Base-by-base conservation (phyloP, 2,329 filamentous ascomycete species). In the Cladosporium sp. region DNA sequence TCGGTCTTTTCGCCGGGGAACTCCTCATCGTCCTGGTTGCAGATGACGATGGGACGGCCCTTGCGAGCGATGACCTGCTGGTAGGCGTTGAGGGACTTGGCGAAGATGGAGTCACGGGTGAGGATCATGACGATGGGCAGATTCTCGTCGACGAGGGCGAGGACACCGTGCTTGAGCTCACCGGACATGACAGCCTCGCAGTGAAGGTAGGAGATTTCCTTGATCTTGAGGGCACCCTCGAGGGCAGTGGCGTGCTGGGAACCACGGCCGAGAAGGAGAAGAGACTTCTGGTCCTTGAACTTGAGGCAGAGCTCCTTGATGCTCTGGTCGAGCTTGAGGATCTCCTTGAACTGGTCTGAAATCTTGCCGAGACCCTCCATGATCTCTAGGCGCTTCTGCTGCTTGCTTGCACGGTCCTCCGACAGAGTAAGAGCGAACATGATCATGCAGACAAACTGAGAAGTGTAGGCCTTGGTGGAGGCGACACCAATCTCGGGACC, bases 161-260 rank as follows among this genome's bases (percentile, higher is more conserved):
- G 81, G 53, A 99, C 94, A 82, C 94, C 94, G 77, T 99, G 94
- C 85, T 99, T 99, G 69, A 99, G 84, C 80, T 99, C 94, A 77
- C 94, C 94, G 64, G 94, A 97, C 94, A 99, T 99, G 81, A 99
- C 94, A 68, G 94, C 94, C 80, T 99, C 94, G 77, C 94, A 99
- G 78, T 99, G 94, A 60, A 99, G 89, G 78, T 99, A 99, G 17
- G 93, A 97, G 70, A 99, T 99, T 80, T 99, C 94, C 85, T 99
- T 99, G 78, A 99, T 99, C 83, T 99, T 99, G 67, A 99, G 83
- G 50, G 94, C 94, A 77, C 84, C 94, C 81, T 99, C 94, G 20
- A 99, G 86, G 57, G 94, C 94, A 68, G 94, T 99, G 60, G 93
- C 92, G 81, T 92, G 96, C 79, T 99, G 94, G 73, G 91, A 91